These are phyloP conservation scores for Sporothrix luriei DNA, from an alignment of 2,329 filamentous ascomycete species.

Conservation along the genomic window DNA sequence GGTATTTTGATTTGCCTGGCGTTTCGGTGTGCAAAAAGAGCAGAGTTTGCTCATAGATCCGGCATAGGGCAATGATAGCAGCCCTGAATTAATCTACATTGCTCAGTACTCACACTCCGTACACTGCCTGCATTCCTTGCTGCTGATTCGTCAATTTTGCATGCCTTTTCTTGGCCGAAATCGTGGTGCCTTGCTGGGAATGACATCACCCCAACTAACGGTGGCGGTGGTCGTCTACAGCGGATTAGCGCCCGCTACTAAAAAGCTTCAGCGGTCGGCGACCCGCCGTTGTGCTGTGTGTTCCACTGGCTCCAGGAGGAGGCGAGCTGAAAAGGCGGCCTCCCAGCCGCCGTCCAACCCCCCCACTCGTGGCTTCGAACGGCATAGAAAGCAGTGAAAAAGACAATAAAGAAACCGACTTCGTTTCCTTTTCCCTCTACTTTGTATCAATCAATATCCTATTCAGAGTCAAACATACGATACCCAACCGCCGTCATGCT, in stretches of 20 bases:
- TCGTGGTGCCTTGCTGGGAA: constrained; percentile 6
- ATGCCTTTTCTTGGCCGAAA: neutral
- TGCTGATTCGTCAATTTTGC: neutral
- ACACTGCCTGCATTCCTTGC: neutral
- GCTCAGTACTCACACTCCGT: too few relatives aligned
- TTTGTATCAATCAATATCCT: neutral
- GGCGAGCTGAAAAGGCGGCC: constrained; percentile 25
- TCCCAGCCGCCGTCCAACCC: neutral
- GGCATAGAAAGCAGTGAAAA: neutral
- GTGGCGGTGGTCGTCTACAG: neutral
- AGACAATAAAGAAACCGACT: neutral
- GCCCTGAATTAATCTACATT: neutral
- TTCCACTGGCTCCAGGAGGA: constrained; percentile 13
- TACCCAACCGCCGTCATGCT: constrained; percentile 52
- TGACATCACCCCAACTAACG: constrained; percentile 2
- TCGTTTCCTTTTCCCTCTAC: neutral
- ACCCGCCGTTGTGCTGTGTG: neutral
- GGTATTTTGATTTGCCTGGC: neutral
- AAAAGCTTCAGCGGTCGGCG: neutral
- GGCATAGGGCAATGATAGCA: neutral
- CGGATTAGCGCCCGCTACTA: constrained; percentile 16
- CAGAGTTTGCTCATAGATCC: neutral
- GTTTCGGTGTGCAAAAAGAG: constrained; percentile 10
- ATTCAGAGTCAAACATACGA: neutral
- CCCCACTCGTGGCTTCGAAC: neutral